Percentiles rank a stretch among this genome's conserved stretches.
Conservation (phyloP, 805 yeast species). For the Kodamaea kaohsiungensis region DNA sequence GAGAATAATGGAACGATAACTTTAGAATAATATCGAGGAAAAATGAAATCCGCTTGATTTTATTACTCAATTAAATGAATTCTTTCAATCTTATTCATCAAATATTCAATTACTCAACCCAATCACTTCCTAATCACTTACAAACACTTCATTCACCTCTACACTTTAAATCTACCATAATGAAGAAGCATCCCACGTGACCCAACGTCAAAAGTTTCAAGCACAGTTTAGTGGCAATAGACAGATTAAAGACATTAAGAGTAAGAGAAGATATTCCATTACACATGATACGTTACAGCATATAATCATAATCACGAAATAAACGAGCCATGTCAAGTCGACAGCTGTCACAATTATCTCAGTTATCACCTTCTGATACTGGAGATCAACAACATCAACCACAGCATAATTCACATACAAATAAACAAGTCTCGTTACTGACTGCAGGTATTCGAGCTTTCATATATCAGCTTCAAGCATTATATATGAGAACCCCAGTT, state of each 20-base stretch:
- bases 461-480: constrained; percentile 71
- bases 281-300: neutral
- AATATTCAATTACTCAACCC: too few species aligned
- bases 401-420: constrained; percentile 16
- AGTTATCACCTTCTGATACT: neutral
- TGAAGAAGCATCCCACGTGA: neutral
- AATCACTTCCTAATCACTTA: neutral
- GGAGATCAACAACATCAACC: neutral
- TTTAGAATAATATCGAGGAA: too few species aligned
- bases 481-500: constrained; percentile 79
- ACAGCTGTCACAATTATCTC: neutral
- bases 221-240: neutral
- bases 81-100: too few species aligned
- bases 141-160: too few species aligned
- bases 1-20: too few species aligned
- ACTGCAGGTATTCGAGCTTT: constrained; percentile 87
- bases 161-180: too few species aligned
- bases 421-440: constrained; percentile 67
- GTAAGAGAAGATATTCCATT: neutral
- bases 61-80: too few species aligned
- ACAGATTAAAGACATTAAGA: neutral
- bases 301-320: neutral
- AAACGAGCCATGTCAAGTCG: neutral
- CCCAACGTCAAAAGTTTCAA: neutral
- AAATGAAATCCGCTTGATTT: too few species aligned